Evolutionary conservation across 2,329 filamentous ascomycete species (phyloP).

Genomic region (Sporothrix globosa): DNA sequence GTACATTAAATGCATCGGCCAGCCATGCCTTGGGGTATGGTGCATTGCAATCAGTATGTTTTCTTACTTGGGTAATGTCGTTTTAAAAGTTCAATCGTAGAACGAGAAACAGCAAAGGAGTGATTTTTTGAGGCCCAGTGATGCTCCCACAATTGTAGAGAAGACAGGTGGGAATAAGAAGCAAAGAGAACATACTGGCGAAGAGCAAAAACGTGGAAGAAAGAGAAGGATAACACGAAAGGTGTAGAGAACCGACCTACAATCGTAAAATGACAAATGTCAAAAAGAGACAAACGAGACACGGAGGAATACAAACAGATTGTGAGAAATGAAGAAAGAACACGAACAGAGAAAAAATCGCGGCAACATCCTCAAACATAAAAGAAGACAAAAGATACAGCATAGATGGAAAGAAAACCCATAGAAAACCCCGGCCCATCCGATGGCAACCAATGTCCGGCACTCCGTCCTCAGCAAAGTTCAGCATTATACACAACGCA

Average conservation of each 20-base stretch:
- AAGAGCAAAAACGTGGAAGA: not conserved
- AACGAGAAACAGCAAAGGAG: no score
- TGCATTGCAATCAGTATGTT: not conserved
- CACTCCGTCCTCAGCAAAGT: not conserved
- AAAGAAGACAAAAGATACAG: not conserved
- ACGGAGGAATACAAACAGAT: constrained; percentile 6
- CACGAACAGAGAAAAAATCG: constrained; percentile 5
- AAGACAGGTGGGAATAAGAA: constrained; percentile 10
- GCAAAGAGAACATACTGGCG: not conserved
- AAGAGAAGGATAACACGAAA: not conserved
- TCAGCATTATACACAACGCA: not conserved
- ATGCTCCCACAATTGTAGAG: not conserved
- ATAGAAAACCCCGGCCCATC: constrained; percentile 8
- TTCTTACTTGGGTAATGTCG: not conserved
- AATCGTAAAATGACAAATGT: not conserved
- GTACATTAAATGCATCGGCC: no score
- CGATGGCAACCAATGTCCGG: constrained; percentile 8
- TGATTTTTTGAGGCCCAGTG: not conserved
- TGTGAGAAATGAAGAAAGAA: not conserved
- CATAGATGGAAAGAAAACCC: not conserved
- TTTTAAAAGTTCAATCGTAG: not conserved
- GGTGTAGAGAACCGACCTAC: not conserved
- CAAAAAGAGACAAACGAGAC: constrained; percentile 8
- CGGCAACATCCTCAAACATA: not conserved
- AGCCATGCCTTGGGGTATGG: no score